These are phyloP conservation scores for Eimeria acervulina DNA, from an alignment of 169 alveolate species.

Conservation along the genomic window DNA sequence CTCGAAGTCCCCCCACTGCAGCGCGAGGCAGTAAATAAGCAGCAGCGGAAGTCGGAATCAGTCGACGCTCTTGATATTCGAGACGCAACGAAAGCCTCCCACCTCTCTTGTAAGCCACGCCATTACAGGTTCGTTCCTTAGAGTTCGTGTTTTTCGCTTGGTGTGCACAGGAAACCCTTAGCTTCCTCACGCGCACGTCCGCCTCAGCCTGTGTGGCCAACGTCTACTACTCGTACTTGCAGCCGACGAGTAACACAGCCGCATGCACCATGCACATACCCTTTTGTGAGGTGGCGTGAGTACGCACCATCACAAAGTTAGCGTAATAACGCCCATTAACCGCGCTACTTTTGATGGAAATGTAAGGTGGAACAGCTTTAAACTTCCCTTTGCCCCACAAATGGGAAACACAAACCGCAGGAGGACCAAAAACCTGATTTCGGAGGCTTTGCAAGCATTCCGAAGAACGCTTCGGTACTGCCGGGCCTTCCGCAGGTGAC, in stretches of 20 bases:
- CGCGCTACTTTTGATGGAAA: background rate
- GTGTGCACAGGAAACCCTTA: background rate
- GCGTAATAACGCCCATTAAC: background rate
- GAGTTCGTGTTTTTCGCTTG: background rate
- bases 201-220: background rate
- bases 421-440: background rate
- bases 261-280: background rate
- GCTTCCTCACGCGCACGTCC: background rate
- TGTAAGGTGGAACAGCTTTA: background rate
- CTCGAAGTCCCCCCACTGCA: too few relatives aligned
- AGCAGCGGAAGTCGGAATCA: too few relatives aligned
- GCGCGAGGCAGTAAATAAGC: background rate
- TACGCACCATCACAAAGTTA: background rate
- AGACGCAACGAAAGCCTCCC: background rate
- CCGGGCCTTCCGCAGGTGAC: background rate
- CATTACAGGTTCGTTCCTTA: background rate
- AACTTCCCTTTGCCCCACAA: background rate
- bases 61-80: background rate
- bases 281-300: too few relatives aligned
- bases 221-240: background rate
- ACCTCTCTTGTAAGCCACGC: background rate
- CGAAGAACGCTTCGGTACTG: background rate
- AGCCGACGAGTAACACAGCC: background rate
- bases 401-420: background rate
- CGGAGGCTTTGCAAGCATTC: background rate